A percentile compares a stretch with the other conserved stretches of the same genome.
phyloP scores from a whole-genome alignment of 1,284 basidiomycete species.

The Veloporphyrellus conicus region DNA sequence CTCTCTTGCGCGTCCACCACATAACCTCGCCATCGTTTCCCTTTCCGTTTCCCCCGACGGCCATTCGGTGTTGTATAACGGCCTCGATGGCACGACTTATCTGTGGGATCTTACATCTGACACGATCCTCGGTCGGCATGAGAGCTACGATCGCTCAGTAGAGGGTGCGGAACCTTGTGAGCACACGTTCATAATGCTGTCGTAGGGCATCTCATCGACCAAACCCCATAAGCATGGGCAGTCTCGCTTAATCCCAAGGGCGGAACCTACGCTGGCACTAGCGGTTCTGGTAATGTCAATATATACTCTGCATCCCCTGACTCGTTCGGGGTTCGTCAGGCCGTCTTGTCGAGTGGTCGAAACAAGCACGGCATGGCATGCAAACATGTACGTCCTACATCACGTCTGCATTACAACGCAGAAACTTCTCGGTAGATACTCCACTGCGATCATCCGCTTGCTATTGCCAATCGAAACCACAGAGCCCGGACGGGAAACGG shows the following conservation, averaged over 20 bases:
- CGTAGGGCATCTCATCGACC: constrained; percentile 7
- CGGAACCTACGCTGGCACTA: constrained; percentile 73
- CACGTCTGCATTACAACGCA: constrained; percentile 5
- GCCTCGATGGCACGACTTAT: constrained; percentile 73
- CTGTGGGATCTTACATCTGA: constrained; percentile 67
- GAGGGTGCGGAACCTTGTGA: constrained; percentile 66
- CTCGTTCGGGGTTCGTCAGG: constrained; percentile 58
- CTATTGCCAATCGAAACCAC: constrained; percentile 1
- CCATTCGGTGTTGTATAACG: constrained; percentile 64
- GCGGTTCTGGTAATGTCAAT: constrained; percentile 67
- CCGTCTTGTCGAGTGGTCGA: constrained; percentile 62
- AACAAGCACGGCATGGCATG: constrained; percentile 80
- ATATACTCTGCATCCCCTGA: constrained; percentile 59
- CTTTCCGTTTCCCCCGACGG: constrained; percentile 67
- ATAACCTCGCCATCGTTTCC: constrained; percentile 72
- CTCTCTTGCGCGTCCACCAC: constrained; percentile 57
- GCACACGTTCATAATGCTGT: constrained; percentile 29
- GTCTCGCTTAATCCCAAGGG: constrained; percentile 73
- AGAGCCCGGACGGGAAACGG: constrained; percentile 82
- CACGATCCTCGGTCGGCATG: constrained; percentile 56
- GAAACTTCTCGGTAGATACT: constrained; percentile 5
- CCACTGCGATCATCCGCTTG: constrained; percentile 2
- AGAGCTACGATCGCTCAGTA: constrained; percentile 62
- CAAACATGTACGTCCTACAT: constrained; percentile 59
- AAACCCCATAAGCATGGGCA: constrained; percentile 60